Evolutionary conservation across 1,139 yeast species (phyloP).

Genomic region (Hyphopichia fennica): DNA sequence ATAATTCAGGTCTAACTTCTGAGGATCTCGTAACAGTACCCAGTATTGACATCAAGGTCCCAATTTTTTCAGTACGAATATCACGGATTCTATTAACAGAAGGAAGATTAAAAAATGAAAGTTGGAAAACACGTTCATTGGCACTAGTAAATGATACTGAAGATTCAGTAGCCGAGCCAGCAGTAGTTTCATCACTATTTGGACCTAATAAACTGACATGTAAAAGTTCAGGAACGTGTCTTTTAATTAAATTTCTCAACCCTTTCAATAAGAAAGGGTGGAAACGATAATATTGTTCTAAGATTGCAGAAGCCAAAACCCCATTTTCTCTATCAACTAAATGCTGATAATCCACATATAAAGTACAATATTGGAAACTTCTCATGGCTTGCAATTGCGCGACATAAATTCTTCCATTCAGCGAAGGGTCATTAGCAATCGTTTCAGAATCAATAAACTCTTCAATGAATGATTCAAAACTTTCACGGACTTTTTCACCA

Average conservation of each 20-base stretch:
- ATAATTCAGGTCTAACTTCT: constrained; percentile 95
- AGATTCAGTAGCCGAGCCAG: constrained; percentile 17
- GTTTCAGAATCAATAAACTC: constrained; percentile 49
- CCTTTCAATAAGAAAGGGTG: constrained; percentile 81
- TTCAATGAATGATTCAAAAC: constrained; percentile 83
- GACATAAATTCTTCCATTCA: constrained; percentile 63
- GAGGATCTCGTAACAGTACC: constrained; percentile 98
- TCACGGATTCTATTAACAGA: constrained; percentile 85
- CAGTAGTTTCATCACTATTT: constrained; percentile 16
- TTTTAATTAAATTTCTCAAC: constrained; percentile 67
- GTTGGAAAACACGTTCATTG: constrained; percentile 78
- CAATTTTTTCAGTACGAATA: constrained; percentile 84
- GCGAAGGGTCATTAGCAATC: constrained; percentile 34
- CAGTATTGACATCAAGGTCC: constrained; percentile 78
- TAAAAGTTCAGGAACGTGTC: constrained; percentile 73
- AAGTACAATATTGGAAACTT: constrained; percentile 70
- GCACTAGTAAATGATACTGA: constrained; percentile 32
- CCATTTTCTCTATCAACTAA: constrained; percentile 76
- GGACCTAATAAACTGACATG: constrained; percentile 43
- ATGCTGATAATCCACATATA: constrained; percentile 85
- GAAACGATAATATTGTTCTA: constrained; percentile 90
- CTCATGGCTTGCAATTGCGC: constrained; percentile 84
- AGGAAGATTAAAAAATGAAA: constrained; percentile 87
- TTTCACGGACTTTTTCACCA: constrained; percentile 90
- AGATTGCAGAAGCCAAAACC: constrained; percentile 83